A percentile compares a stretch with the other conserved stretches of the same genome.
Evolutionary conservation across 129 eudicot species (phyloP).

Genomic region (Arctium minus): DNA sequence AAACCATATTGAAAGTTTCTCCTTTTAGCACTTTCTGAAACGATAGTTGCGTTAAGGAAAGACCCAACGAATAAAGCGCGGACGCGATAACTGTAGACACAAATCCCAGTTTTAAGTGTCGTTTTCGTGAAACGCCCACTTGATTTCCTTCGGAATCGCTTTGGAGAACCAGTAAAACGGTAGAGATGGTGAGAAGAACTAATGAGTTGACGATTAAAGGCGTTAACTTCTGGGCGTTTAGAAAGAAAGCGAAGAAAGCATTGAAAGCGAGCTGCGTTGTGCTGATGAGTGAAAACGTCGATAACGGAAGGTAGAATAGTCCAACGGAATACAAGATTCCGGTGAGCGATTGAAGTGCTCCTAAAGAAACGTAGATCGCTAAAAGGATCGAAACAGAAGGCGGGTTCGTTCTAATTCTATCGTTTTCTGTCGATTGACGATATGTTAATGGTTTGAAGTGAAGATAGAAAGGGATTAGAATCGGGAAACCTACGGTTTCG

Average conservation of each 20-base stretch:
- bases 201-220: conserved; percentile 28
- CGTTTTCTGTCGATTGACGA: background rate
- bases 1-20: conserved; percentile 21
- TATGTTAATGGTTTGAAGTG: conserved; percentile 22
- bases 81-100: conserved; percentile 22
- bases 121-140: conserved; percentile 15
- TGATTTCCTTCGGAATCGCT: conserved; percentile 18
- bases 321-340: conserved; percentile 34
- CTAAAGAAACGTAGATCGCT: conserved; percentile 22
- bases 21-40: conserved; percentile 32
- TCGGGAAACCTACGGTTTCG: conserved; percentile 37
- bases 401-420: background rate
- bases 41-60: conserved; percentile 25
- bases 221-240: conserved; percentile 26
- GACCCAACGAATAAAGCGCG: conserved; percentile 29
- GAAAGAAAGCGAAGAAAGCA: conserved; percentile 32
- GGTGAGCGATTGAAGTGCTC: conserved; percentile 13
- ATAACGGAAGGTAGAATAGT: conserved; percentile 28
- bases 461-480: conserved; percentile 31
- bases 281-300: conserved; percentile 34
- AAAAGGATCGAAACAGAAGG: conserved; percentile 11
- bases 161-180: conserved; percentile 30
- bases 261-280: conserved; percentile 34
- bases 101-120: conserved; percentile 18
- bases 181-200: conserved; percentile 27